These are phyloP conservation scores for Arabidopsis lyrata DNA, from an alignment of 441 rosid genomes.

Conservation along the genomic window DNA sequence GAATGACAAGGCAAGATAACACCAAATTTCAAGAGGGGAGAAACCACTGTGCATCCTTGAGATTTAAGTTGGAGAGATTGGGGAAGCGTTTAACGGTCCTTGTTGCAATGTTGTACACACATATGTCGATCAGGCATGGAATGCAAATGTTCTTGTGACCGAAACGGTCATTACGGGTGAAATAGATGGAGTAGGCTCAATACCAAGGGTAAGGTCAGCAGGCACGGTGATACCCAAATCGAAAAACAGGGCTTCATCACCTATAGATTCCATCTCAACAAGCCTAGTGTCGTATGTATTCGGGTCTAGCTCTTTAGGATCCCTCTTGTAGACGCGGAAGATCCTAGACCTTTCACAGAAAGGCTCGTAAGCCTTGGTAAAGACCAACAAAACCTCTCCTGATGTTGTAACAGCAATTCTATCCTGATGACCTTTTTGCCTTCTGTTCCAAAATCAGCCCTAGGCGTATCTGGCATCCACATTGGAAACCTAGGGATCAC, in stretches of 20 bases:
- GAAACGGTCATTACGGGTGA: neutral
- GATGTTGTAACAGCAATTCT: neutral
- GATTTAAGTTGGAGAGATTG: neutral
- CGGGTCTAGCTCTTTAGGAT: neutral
- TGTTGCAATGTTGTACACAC: neutral
- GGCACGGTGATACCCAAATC: too few species aligned
- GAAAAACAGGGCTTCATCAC: too few species aligned
- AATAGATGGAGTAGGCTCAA: too few species aligned
- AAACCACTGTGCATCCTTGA: conserved; percentile 7
- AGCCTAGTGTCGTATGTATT: neutral
- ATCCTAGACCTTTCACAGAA: neutral
- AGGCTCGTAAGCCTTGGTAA: too few species aligned
- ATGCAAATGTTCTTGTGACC: neutral
- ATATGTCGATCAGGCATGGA: neutral
- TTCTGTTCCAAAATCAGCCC: too few species aligned
- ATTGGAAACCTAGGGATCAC: too few species aligned
- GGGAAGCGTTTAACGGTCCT: neutral
- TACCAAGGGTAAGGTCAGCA: too few species aligned
- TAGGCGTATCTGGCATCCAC: too few species aligned
- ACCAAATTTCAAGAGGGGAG: too few species aligned
- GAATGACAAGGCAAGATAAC: too few species aligned
- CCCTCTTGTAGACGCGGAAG: neutral
- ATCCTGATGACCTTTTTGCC: neutral
- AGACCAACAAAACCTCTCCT: neutral
- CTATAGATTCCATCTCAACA: neutral